phyloP scores from a whole-genome alignment of 495 filamentous ascomycete genomes.

The Aspergillus olivimuriae region DNA sequence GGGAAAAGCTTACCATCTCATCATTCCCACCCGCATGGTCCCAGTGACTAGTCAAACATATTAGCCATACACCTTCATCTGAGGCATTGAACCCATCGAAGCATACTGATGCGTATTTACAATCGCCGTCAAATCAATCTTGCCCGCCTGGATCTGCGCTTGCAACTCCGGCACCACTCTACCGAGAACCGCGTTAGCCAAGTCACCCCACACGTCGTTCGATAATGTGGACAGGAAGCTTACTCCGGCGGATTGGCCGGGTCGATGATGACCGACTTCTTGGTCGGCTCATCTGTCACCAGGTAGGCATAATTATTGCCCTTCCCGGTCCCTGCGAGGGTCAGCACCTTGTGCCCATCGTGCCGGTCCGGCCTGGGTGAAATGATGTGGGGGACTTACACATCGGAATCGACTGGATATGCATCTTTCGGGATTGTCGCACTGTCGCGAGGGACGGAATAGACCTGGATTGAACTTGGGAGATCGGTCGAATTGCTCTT shows the following conservation, averaged over 20 bases:
- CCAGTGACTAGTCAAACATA: constrained; percentile 55
- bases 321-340: constrained; percentile 66
- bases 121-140: constrained; percentile 80
- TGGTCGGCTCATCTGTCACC: constrained; percentile 83
- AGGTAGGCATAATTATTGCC: constrained; percentile 97
- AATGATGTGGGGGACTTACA: constrained; percentile 52
- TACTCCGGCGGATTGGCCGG: constrained; percentile 91
- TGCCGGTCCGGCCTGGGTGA: not conserved
- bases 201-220: not conserved
- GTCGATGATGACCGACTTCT: constrained; percentile 91
- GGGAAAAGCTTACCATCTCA: constrained; percentile 52
- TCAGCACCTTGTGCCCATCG: not conserved
- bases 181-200: constrained; percentile 1
- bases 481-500: constrained; percentile 11
- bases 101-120: constrained; percentile 97
- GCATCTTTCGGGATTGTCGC: constrained; percentile 55
- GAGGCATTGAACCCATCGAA: too few species aligned
- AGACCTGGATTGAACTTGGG: constrained; percentile 1
- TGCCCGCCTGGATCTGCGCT: constrained; percentile 58
- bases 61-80: not conserved
- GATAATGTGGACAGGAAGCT: constrained; percentile 17
- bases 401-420: constrained; percentile 97
- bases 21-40: constrained; percentile 93
- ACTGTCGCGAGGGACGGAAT: not conserved
- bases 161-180: constrained; percentile 81